These are phyloP conservation scores for Candida dendrica DNA, from an alignment of 805 yeast genomes.

Conservation along the genomic window DNA sequence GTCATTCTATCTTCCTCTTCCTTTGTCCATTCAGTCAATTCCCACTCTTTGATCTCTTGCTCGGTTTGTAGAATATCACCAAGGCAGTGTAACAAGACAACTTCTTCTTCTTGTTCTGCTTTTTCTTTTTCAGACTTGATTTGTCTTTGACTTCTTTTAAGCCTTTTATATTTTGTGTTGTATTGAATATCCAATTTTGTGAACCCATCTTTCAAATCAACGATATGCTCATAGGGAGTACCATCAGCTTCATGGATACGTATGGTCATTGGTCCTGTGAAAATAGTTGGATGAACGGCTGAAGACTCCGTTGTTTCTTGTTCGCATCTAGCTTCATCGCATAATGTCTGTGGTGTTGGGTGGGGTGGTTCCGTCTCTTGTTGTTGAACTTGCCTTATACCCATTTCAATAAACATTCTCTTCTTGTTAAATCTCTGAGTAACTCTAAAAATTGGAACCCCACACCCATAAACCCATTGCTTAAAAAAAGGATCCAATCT, in stretches of 20 bases:
- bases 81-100: constrained; percentile 43
- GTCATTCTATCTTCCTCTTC: constrained; percentile 63
- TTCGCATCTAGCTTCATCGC: constrained; percentile 27
- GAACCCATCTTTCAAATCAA: constrained; percentile 76
- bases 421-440: constrained; percentile 92
- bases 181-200: constrained; percentile 91
- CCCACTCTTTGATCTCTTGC: constrained; percentile 64
- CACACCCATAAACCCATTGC: constrained; percentile 89
- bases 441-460: constrained; percentile 82
- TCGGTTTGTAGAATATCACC: constrained; percentile 71
- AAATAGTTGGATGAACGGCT: constrained; percentile 29
- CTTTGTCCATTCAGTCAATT: constrained; percentile 58
- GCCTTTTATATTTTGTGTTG: constrained; percentile 84
- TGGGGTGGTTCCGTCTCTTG: constrained; percentile 40
- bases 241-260: constrained; percentile 98
- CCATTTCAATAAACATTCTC: constrained; percentile 90
- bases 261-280: constrained; percentile 93
- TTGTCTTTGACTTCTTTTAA: constrained; percentile 50
- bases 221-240: constrained; percentile 96
- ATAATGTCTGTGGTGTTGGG: constrained; percentile 29
- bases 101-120: constrained; percentile 27
- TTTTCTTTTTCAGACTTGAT: constrained; percentile 35
- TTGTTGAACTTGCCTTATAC: constrained; percentile 81
- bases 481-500: constrained; percentile 76
- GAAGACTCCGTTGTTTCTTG: constrained; percentile 5